Percentiles rank a stretch among this genome's conserved stretches.
These are phyloP conservation scores for Mycocentrospora acerina DNA, from an alignment of 2,329 filamentous ascomycete species.

Conservation along the genomic window DNA sequence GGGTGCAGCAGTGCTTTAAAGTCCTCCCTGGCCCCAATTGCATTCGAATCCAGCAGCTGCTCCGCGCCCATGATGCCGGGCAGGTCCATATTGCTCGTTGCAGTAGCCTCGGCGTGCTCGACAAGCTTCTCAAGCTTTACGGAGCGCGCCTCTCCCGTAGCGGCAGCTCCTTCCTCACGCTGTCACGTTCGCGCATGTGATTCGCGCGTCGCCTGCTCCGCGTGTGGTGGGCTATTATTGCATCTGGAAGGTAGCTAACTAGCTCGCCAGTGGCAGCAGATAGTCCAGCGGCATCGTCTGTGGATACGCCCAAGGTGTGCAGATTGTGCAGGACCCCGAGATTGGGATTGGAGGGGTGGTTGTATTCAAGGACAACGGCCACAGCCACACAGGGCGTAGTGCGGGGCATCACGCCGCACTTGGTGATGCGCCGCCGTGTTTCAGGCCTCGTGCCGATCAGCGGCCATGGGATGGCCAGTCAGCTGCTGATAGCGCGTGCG, in stretches of 20 bases:
- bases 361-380: constrained; percentile 21
- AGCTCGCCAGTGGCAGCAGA: constrained; percentile 7
- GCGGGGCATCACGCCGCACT: constrained; percentile 19
- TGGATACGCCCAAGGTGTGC: constrained; percentile 7
- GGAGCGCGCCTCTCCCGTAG: constrained; percentile 28
- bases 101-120: constrained; percentile 5
- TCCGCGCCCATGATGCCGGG: constrained; percentile 26
- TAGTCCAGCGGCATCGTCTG: constrained; percentile 5
- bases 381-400: constrained; percentile 39
- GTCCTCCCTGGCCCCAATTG: constrained; percentile 11
- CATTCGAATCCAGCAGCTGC: constrained; percentile 8
- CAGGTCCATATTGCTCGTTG: constrained; percentile 10
- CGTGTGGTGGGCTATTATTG: constrained; percentile 8
- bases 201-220: constrained; percentile 15
- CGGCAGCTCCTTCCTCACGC: constrained; percentile 24
- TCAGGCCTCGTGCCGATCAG: constrained; percentile 38
- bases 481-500: constrained; percentile 13
- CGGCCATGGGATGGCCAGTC: constrained; percentile 24
- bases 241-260: constrained; percentile 23
- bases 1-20: constrained; percentile 30
- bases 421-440: constrained; percentile 32
- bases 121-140: constrained; percentile 30
- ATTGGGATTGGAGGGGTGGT: constrained; percentile 5
- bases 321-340: constrained; percentile 1
- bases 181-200: constrained; percentile 19